phyloP scores from a whole-genome alignment of 306 rosid species.

The Myrica gale region DNA sequence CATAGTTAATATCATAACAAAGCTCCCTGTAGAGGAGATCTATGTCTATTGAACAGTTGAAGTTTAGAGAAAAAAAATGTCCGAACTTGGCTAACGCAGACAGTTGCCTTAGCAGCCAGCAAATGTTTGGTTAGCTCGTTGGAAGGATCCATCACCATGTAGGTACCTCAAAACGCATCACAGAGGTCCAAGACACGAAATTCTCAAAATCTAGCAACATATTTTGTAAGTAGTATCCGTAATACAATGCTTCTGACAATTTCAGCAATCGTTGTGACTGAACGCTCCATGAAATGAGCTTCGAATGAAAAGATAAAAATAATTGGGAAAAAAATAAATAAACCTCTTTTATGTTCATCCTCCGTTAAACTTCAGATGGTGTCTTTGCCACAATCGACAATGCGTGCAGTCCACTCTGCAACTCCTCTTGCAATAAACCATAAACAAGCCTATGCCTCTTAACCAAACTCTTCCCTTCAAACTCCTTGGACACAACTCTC shows the following conservation, averaged over 20 bases:
- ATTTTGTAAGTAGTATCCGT: neutral
- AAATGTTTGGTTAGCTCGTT: constrained; percentile 4
- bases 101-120: neutral
- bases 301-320: neutral
- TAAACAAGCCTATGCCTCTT: constrained; percentile 86
- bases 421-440: constrained; percentile 65
- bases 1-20: neutral
- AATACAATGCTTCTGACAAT: constrained; percentile 10
- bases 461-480: constrained; percentile 83
- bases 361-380: constrained; percentile 52
- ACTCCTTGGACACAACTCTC: constrained; percentile 63
- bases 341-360: constrained; percentile 40
- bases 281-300: constrained; percentile 1
- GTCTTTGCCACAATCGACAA: constrained; percentile 80
- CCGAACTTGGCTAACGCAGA: constrained; percentile 1
- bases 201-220: constrained; percentile 15
- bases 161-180: constrained; percentile 14
- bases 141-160: constrained; percentile 5
- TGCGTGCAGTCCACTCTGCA: constrained; percentile 76
- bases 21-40: neutral
- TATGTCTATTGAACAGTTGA: neutral
- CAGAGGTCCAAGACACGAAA: constrained; percentile 16
- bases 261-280: neutral
- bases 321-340: constrained; percentile 8
- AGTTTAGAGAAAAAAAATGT: too few relatives aligned